Conservation (phyloP, 2,329 filamentous ascomycete genomes). For the Venturia effusa region DNA sequence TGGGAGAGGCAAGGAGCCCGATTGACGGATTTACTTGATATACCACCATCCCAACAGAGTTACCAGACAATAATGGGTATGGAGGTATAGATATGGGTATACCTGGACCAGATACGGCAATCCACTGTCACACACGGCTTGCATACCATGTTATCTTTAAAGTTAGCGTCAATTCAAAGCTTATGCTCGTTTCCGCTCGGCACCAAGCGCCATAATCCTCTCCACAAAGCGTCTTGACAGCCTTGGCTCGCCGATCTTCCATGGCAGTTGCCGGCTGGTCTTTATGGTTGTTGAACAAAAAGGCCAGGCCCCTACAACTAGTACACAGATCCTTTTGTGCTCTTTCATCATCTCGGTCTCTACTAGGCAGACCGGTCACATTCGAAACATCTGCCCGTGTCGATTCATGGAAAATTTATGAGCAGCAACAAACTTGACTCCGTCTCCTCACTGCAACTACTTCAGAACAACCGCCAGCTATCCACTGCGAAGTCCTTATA, state of each 20-base stretch:
- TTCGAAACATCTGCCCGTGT: neutral
- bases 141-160: neutral
- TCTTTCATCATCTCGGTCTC: neutral
- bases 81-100: neutral
- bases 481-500: neutral
- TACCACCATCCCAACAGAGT: neutral
- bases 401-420: neutral
- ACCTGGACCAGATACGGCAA: neutral
- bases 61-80: too few relatives aligned
- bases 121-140: neutral
- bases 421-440: neutral
- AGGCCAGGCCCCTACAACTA: neutral
- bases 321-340: neutral
- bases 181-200: constrained; percentile 2
- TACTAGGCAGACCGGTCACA: neutral
- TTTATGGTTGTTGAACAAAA: neutral
- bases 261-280: neutral
- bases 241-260: neutral
- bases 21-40: neutral
- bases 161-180: constrained; percentile 1
- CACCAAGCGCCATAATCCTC: neutral
- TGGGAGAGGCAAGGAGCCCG: neutral
- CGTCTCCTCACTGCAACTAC: neutral
- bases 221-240: neutral
- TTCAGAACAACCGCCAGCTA: neutral